These are phyloP conservation scores for Patellaria atrata DNA, from an alignment of 495 filamentous ascomycete species.

Conservation along the genomic window DNA sequence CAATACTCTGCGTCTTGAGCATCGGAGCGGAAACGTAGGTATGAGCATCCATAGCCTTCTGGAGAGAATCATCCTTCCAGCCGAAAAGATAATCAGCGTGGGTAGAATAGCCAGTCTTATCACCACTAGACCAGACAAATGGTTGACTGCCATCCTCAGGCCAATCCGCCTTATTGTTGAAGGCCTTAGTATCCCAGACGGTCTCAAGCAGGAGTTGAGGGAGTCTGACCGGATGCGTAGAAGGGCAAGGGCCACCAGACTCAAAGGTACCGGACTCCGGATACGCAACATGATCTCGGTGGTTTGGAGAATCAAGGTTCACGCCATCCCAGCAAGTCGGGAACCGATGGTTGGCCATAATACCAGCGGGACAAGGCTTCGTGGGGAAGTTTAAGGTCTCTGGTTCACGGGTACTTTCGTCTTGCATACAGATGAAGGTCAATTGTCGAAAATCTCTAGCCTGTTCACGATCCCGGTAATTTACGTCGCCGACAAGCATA, in stretches of 20 bases:
- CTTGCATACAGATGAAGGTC: conserved; percentile 17
- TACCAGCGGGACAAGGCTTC: conserved; percentile 19
- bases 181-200: conserved; percentile 17
- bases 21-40: conserved; percentile 5
- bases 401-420: conserved; percentile 13
- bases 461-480: conserved; percentile 7
- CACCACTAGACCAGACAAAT: conserved; percentile 17
- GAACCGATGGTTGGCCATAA: conserved; percentile 19
- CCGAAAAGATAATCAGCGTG: conserved; percentile 34
- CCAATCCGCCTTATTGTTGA: conserved; percentile 18
- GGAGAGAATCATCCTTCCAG: conserved; percentile 34
- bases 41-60: conserved; percentile 25
- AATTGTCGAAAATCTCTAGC: conserved; percentile 11
- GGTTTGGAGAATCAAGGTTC: conserved; percentile 18
- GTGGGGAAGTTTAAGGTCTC: conserved; percentile 15
- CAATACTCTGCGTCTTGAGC: conserved; percentile 15
- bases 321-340: conserved; percentile 22
- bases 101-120: conserved; percentile 28
- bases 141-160: conserved; percentile 18
- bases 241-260: conserved; percentile 13
- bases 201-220: conserved; percentile 19
- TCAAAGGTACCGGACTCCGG: conserved; percentile 16
- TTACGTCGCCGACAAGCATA: conserved; percentile 17
- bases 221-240: conserved; percentile 16
- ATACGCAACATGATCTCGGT: conserved; percentile 14